These are phyloP conservation scores for Dichotomopilus funicola DNA, from an alignment of 2,329 filamentous ascomycete genomes.

Conservation along the genomic window DNA sequence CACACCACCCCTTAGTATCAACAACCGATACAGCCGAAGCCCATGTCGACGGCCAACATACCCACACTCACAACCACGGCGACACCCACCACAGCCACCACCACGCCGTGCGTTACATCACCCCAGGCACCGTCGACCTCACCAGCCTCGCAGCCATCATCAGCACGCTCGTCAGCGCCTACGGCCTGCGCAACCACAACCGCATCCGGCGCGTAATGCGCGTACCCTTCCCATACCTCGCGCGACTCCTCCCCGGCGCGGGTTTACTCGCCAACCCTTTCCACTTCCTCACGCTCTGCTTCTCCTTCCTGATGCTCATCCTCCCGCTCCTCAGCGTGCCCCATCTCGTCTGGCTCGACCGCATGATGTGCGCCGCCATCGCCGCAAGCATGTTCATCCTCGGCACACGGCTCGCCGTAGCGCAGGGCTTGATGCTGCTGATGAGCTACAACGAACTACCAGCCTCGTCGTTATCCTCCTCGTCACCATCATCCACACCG, in stretches of 20 bases:
- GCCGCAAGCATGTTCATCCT: conserved; percentile 83
- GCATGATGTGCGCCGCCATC: conserved; percentile 72
- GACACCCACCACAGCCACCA: conserved; percentile 22
- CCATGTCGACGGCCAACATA: conserved; percentile 28
- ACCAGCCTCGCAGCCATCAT: conserved; percentile 75
- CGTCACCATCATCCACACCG: conserved; percentile 4
- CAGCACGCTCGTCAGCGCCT: conserved; percentile 78
- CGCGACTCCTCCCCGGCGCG: conserved; percentile 67
- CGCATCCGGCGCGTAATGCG: conserved; percentile 89
- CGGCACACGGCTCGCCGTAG: conserved; percentile 74
- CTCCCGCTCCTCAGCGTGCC: conserved; percentile 72
- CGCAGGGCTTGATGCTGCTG: conserved; percentile 86
- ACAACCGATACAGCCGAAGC: background rate
- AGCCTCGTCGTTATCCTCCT: background rate
- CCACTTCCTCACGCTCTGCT: conserved; percentile 87
- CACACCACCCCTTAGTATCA: conserved; percentile 58
- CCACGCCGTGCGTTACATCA: conserved; percentile 41
- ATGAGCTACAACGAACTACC: conserved; percentile 69
- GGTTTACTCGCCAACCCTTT: conserved; percentile 90
- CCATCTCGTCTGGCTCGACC: conserved; percentile 79
- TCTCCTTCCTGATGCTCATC: conserved; percentile 67
- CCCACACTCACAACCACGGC: conserved; percentile 21
- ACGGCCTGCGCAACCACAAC: conserved; percentile 82
- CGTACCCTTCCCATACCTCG: conserved; percentile 58
- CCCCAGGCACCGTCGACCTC: conserved; percentile 71